Conservation (phyloP, 1,284 basidiomycete genomes). For the Pascua guehoae region DNA sequence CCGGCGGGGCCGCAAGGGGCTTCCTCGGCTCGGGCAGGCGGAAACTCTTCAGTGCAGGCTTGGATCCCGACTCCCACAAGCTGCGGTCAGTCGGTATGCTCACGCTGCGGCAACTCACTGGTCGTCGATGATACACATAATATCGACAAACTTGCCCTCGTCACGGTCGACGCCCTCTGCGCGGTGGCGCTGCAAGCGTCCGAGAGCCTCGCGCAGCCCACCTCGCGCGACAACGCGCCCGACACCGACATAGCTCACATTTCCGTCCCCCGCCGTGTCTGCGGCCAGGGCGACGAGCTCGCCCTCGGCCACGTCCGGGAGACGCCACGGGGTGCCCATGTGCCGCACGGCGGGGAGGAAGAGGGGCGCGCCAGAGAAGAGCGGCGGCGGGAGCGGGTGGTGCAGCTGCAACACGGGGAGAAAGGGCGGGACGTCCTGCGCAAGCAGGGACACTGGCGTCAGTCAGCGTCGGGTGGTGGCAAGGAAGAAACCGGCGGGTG, state of each 20-base stretch:
- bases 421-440: constrained; percentile 21
- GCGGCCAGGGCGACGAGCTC: constrained; percentile 36
- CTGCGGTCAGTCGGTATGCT: constrained; percentile 22
- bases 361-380: constrained; percentile 54
- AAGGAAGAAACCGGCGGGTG: not conserved
- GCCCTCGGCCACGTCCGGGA: constrained; percentile 40
- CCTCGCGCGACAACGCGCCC: constrained; percentile 38
- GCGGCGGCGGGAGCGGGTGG: constrained; percentile 42
- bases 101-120: constrained; percentile 31
- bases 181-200: constrained; percentile 22
- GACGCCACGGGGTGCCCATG: constrained; percentile 31
- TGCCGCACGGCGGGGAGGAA: constrained; percentile 46
- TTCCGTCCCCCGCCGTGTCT: constrained; percentile 15
- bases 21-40: constrained; percentile 24
- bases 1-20: constrained; percentile 25
- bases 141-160: constrained; percentile 45
- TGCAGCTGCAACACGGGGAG: constrained; percentile 40
- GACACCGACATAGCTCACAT: constrained; percentile 40
- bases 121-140: constrained; percentile 44
- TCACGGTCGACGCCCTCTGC: constrained; percentile 33
- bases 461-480: not conserved
- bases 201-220: constrained; percentile 38
- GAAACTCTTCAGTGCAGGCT: constrained; percentile 27
- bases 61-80: constrained; percentile 43
- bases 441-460: constrained; percentile 44